Conservation (phyloP, 2,329 filamentous ascomycete genomes). For the Colletotrichum chlorophyti region DNA sequence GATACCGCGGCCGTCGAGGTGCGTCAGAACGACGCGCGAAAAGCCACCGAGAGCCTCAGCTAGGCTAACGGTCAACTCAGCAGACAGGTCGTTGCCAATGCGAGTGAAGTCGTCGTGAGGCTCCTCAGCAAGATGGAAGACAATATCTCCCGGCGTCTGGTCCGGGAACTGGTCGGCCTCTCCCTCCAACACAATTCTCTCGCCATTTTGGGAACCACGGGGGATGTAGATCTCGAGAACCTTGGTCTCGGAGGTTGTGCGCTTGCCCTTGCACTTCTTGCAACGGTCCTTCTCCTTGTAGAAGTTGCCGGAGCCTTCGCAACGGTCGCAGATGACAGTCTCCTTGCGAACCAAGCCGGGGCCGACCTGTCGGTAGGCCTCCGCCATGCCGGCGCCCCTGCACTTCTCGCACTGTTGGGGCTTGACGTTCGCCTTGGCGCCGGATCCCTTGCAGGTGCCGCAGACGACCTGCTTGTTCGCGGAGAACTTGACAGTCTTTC, state of each 20-base stretch:
- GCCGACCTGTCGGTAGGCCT: constrained; percentile 82
- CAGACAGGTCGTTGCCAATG: constrained; percentile 82
- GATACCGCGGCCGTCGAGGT: constrained; percentile 93
- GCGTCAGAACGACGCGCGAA: constrained; percentile 86
- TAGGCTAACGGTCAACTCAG: constrained; percentile 81
- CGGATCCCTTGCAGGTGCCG: constrained; percentile 83
- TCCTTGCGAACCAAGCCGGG: constrained; percentile 86
- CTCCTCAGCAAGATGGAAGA: constrained; percentile 86
- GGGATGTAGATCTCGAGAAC: constrained; percentile 96
- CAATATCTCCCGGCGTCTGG: constrained; percentile 88
- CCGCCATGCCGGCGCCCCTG: constrained; percentile 78
- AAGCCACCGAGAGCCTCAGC: constrained; percentile 88
- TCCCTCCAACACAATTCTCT: constrained; percentile 87
- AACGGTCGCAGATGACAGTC: constrained; percentile 80
- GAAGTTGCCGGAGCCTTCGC: constrained; percentile 82
- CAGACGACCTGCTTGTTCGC: constrained; percentile 95
- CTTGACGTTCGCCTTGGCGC: constrained; percentile 92
- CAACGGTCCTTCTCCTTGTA: constrained; percentile 97
- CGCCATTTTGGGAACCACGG: constrained; percentile 83
- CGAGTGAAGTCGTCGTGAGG: constrained; percentile 83
- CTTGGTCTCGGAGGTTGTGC: constrained; percentile 87
- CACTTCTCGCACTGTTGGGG: constrained; percentile 83
- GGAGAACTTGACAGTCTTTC: constrained; percentile 96
- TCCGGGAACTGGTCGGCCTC: constrained; percentile 94
- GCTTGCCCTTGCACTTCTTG: constrained; percentile 97